Conservation (phyloP, 2,329 filamentous ascomycete genomes). For the Fusarium irregulare region DNA sequence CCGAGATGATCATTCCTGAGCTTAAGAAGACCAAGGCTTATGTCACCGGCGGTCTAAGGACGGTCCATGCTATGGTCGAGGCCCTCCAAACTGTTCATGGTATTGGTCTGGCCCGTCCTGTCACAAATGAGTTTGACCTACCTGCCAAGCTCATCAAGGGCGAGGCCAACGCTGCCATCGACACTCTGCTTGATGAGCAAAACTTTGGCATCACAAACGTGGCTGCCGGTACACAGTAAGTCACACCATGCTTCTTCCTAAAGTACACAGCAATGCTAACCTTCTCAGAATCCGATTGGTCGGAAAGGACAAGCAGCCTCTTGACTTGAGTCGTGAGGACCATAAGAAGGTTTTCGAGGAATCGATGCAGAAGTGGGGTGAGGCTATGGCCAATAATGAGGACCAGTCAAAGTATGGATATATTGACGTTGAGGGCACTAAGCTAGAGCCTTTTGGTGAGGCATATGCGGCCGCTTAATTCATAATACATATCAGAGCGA, state of each 20-base stretch:
- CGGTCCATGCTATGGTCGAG: conserved; percentile 66
- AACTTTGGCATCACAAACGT: conserved; percentile 58
- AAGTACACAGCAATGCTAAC: background rate
- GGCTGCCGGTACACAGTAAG: conserved; percentile 50
- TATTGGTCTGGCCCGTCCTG: conserved; percentile 63
- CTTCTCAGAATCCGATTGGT: conserved; percentile 47
- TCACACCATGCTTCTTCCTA: background rate
- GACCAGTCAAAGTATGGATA: conserved; percentile 50
- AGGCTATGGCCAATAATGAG: conserved; percentile 47
- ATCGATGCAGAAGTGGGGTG: conserved; percentile 47
- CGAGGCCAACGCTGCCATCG: conserved; percentile 59
- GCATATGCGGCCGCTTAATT: conserved; percentile 31
- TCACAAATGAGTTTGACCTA: conserved; percentile 42
- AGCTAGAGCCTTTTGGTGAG: conserved; percentile 50
- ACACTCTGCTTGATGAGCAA: conserved; percentile 59
- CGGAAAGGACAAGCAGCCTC: conserved; percentile 62
- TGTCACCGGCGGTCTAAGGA: conserved; percentile 69
- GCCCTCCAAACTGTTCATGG: conserved; percentile 69
- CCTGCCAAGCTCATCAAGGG: conserved; percentile 43
- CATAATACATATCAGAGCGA: background rate
- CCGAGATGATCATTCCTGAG: conserved; percentile 60
- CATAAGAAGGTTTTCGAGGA: conserved; percentile 47
- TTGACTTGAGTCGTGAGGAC: conserved; percentile 62
- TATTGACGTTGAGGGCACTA: conserved; percentile 47
- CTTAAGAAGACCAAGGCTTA: conserved; percentile 65